Evolutionary conservation across 495 filamentous ascomycete species (phyloP), one percentile per base, ranked within the genome.

Genomic region (Penicillium subrubescens): DNA sequence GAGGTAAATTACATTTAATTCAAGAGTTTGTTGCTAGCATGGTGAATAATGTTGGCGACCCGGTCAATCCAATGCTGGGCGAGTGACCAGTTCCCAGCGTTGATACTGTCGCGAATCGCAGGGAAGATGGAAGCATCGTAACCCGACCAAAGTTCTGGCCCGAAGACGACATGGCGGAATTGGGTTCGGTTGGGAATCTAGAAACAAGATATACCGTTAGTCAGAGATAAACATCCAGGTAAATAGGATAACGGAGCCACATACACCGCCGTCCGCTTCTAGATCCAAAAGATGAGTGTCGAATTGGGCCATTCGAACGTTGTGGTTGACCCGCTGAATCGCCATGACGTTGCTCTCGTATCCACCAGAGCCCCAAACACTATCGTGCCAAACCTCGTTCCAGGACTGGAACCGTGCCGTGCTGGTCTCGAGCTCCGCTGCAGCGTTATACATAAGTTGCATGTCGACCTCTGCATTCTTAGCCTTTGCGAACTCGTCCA

Each of bases 111-210:
- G 44, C 92, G 84, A 64, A 98, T 89, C 17, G 86, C 88, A 8
- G 95, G 95, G 78, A 98, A 98, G 65, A 87, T 89, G 0, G 88
- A 85, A 51, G 87, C 84, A 55, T 92, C 88, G 73, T 91, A 87
- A 56, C 88, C 88, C 53, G 87, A 88, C 91, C 92, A 94, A 7
- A 86, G 77, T 71, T 92, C 86, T 15, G 95, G 95, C 0, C 88
- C 93, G 69, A 92, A 95, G 56, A 99, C 67, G 69, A 97, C 86
- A 78, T 99, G 96, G 73, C 95, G 97, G 82, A 92, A 99, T 79
- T 97, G 96, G 27, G 91, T 91, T 64, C 95, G 87, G 71, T 92
- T 91, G 34, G 92, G 93, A 31, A 97, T 82, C 90, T 95, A 64
- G 15, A 48, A 29, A 37, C 21, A n/a, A 46, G 10, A 57, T 46